Percentiles rank a stretch among this genome's conserved stretches.
Conservation (phyloP, 2,329 filamentous ascomycete species). For the Scedosporium apiospermum region DNA sequence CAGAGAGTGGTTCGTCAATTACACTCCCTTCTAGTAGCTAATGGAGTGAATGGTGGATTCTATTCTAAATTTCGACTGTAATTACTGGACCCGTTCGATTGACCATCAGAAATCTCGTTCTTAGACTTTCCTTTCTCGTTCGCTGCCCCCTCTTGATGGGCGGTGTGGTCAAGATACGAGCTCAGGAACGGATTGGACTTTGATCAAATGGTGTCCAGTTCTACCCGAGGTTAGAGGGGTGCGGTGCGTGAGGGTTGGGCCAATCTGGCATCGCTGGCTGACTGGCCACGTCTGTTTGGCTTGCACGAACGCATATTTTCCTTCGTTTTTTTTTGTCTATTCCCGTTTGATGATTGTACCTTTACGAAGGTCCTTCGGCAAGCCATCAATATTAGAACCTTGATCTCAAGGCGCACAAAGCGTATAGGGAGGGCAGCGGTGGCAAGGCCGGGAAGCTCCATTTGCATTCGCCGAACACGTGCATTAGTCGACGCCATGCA, state of each 20-base stretch:
- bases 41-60: no score
- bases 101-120: background rate
- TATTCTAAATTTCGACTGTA: background rate
- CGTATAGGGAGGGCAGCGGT: no score
- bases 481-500: background rate
- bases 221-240: no score
- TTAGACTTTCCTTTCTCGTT: background rate
- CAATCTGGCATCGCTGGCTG: background rate
- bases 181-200: no score
- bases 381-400: no score
- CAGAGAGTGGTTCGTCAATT: background rate
- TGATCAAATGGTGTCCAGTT: no score
- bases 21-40: no score
- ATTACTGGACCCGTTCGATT: background rate
- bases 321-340: no score
- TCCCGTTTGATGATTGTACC: background rate
- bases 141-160: no score
- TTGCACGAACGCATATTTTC: background rate
- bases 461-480: conserved; percentile 1
- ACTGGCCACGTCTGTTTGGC: background rate
- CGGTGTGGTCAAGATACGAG: no score
- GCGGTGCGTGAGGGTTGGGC: background rate
- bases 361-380: no score
- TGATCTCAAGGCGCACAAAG: no score
- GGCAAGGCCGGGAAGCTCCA: background rate